Base-by-base conservation (phyloP, 1,139 yeast species). In the Blastobotrys petasosporus region DNA sequence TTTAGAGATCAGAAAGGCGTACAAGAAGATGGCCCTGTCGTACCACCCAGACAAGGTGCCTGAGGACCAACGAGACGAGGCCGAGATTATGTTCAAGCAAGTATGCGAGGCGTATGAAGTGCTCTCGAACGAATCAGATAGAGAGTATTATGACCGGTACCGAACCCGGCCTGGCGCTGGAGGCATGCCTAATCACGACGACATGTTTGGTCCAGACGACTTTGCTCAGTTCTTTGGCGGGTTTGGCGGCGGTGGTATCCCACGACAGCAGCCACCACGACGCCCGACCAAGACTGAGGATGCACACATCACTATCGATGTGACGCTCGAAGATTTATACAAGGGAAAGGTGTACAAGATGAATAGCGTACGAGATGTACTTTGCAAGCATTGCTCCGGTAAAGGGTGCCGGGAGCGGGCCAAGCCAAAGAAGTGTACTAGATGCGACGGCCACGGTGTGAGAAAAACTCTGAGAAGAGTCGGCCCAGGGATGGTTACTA, bases 41-140 rank as follows among this genome's bases (percentile, higher is more conserved):
- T 76, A 79, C 59, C 95, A 86, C 62, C 95, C 95, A 0, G 95
- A 86, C 61, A 86, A 86, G 62, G 90, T 77, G 1, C 65, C 76
- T 0, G 88, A 80, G 52, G 61, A 64, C 1, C 78, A 77, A 48
- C 73, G 94, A 46, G 80, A 72, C 23, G 77, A 68, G 34, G 84
- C 90, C 1, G 95, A 85, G 60, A 67, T 75, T 50, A 77, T 74
- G 61, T 86, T 86, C 64, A 86, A 85, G 63, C 86, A 81, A 57
- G 75, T 86, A 45, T 74, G 81, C 11, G 83, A 80, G 49, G 95
- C 95, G 0, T 85, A 86, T 60, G 94, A 85, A 61, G 69, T 81
- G 11, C 69, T 85, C 49, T 75, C 78, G 30, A 92, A 85, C 62
- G 90, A 57, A 13, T 45, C 42, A 10, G 73, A 73, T 56, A 65